Evolutionary conservation across 768 basidiomycete genomes (phyloP), one percentile per base, ranked within the genome.

Genomic region (Amanita brunnescens): DNA sequence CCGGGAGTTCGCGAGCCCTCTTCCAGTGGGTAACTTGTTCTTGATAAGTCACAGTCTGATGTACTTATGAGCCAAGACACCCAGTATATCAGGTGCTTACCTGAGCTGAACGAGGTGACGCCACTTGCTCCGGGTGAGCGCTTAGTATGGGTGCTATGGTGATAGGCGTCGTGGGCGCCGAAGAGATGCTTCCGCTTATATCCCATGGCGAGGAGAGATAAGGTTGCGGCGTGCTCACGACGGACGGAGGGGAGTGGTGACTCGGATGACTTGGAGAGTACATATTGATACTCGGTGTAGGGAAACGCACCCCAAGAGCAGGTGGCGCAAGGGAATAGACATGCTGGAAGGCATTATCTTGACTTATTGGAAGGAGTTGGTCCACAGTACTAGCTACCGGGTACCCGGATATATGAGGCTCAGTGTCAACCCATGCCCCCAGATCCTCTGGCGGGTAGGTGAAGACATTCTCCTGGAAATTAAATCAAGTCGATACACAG

Each of bases 131-230:
- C 32, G 23, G 30, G n/a, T 9, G 24, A 3, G 35, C 14, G 34
- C 37, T n/a, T 33, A 26, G 12, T 7, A 18, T 14, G 10, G 39
- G 20, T 21, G 21, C 26, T 3, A 49, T 32, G n/a, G 26, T 38
- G 39, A 40, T 24, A 20, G 49, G 49, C 16, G 49, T 49, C 23
- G 49, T 49, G 14, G 49, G 49, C 18, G 39, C 32, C 13, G 49
- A 49, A 16, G 49, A 49, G 12, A 49, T 10, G 18, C 29, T 30
- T 20, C 49, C 49, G 38, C 29, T 49, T 24, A 29, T 37, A 10
- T 38, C 6, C 39, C 38, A 39, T 13, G 29, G 39, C 2, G 49
- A 38, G n/a, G n/a, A n/a, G 8, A 29, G 37, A 18, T 10, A 24
- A 16, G 4, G 5, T 33, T 26, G 35, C 13, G 37, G 39, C 18